phyloP scores from a whole-genome alignment of 164 flowering plant species.

The Hamamelis virginiana region DNA sequence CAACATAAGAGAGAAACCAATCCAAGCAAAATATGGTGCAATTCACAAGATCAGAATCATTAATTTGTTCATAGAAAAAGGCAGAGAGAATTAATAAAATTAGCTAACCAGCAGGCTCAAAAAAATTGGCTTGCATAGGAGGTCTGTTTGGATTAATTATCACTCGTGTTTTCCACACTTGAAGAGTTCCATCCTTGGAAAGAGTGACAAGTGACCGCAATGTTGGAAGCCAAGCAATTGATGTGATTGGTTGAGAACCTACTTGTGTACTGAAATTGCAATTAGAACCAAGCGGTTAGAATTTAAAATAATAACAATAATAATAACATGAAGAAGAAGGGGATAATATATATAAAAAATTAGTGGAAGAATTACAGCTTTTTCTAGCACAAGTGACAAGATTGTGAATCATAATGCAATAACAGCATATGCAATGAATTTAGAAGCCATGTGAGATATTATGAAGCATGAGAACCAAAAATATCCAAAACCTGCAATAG shows the following conservation, averaged over 20 bases:
- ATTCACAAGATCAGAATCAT: background rate
- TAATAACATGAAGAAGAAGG: background rate
- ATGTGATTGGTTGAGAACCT: conserved; percentile 87
- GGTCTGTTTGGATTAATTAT: conserved; percentile 80
- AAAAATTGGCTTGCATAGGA: conserved; percentile 87
- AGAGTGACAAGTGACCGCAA: conserved; percentile 76
- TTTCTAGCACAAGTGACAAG: too few species aligned
- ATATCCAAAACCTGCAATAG: too few species aligned
- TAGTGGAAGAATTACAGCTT: too few species aligned
- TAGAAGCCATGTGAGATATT: too few species aligned
- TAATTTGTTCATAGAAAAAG: background rate
- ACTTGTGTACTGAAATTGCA: conserved; percentile 74
- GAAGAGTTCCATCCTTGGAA: conserved; percentile 89
- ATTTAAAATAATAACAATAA: background rate
- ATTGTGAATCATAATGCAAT: too few species aligned
- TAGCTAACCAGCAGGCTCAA: conserved; percentile 89
- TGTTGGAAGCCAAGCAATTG: conserved; percentile 81
- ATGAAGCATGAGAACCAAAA: too few species aligned
- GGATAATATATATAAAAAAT: too few species aligned
- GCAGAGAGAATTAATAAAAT: conserved; percentile 1
- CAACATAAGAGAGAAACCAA: background rate
- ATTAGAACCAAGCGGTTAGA: conserved; percentile 10
- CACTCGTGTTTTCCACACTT: conserved; percentile 91
- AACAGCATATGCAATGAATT: too few species aligned
- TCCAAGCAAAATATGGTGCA: background rate